Conservation (phyloP, 208 protist genomes). For the Trypanosoma cruzi region DNA sequence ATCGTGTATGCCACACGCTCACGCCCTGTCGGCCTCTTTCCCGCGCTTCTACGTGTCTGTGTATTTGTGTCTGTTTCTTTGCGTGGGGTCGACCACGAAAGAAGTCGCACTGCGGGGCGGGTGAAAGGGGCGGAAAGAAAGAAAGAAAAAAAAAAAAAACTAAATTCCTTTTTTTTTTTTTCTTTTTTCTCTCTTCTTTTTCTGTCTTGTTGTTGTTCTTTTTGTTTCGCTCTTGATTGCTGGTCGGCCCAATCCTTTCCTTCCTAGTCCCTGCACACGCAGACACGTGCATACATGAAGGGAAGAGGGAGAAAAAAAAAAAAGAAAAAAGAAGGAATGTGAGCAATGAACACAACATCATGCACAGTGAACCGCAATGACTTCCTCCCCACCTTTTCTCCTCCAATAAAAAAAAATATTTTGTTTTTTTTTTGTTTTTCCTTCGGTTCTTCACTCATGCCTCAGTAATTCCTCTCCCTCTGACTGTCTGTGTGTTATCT, state of each 20-base stretch:
- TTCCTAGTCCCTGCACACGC: neutral
- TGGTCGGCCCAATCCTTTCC: neutral
- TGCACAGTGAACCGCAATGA: too few species aligned
- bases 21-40: neutral
- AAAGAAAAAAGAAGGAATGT: slow-evolving; percentile 6
- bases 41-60: neutral
- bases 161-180: neutral
- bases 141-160: neutral
- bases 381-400: too few species aligned
- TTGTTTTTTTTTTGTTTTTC: too few species aligned
- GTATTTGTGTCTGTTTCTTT: neutral
- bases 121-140: too few species aligned
- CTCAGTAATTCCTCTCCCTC: too few species aligned
- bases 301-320: neutral
- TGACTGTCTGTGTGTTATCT: too few species aligned
- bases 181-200: slow-evolving; percentile 5
- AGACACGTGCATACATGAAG: too few species aligned
- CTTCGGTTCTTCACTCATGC: too few species aligned
- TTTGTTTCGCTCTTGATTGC: neutral
- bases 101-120: too few species aligned
- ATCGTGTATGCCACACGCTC: neutral
- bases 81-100: neutral
- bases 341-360: slow-evolving; percentile 17
- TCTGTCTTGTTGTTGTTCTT: neutral
- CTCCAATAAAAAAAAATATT: too few species aligned